Conservation (phyloP, 1,284 basidiomycete genomes). For the Salmacisia buchloeana region DNA sequence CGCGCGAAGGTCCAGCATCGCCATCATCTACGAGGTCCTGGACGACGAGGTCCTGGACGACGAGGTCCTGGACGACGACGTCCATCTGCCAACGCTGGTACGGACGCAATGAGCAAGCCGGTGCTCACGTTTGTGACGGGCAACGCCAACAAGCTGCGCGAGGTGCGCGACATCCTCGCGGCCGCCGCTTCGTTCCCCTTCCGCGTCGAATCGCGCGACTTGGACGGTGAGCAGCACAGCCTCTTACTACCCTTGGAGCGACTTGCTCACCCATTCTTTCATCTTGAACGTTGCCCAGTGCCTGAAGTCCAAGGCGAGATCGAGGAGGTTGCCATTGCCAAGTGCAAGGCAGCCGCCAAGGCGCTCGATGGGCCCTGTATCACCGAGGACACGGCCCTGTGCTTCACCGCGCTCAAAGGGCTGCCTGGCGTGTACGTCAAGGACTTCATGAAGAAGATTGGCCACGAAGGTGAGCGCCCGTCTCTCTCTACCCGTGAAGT, state of each 20-base stretch:
- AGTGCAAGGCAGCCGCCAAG: slow-evolving; percentile 78
- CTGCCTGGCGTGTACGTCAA: slow-evolving; percentile 98
- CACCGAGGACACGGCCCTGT: slow-evolving; percentile 92
- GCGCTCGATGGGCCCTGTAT: slow-evolving; percentile 79
- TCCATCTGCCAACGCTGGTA: too few relatives aligned
- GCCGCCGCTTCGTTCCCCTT: not conserved
- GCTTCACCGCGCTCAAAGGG: slow-evolving; percentile 79
- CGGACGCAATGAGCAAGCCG: slow-evolving; percentile 17
- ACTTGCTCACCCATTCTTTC: slow-evolving; percentile 16
- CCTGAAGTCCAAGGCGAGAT: slow-evolving; percentile 92
- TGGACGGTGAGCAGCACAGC: not conserved
- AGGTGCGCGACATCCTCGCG: slow-evolving; percentile 72
- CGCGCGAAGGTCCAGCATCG: too few relatives aligned
- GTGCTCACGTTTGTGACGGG: slow-evolving; percentile 72
- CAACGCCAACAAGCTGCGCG: slow-evolving; percentile 85
- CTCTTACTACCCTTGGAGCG: too few relatives aligned
- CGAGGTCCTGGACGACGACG: too few relatives aligned
- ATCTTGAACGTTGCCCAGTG: slow-evolving; percentile 58
- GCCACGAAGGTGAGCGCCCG: slow-evolving; percentile 19
- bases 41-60: too few relatives aligned
- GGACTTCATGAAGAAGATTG: slow-evolving; percentile 52
- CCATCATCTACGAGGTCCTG: too few relatives aligned
- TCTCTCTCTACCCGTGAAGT: not conserved
- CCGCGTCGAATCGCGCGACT: slow-evolving; percentile 2
- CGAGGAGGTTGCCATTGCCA: slow-evolving; percentile 79